Conservation (phyloP, 2,329 filamentous ascomycete species). For the Chrysoporthe deuterocubensis region DNA sequence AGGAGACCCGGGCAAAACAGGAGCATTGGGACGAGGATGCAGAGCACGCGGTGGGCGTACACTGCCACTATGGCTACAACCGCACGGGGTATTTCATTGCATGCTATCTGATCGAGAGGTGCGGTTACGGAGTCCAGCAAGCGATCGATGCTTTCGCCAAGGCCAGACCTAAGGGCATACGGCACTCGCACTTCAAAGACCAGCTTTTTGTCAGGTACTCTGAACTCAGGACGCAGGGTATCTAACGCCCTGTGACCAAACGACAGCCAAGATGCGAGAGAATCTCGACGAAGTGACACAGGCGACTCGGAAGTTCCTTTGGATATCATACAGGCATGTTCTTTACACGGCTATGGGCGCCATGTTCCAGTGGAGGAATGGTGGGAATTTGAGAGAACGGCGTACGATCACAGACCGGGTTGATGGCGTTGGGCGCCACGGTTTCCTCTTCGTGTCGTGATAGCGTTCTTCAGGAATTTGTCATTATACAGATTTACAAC, state of each 20-base stretch:
- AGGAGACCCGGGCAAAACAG: slow-evolving; percentile 49
- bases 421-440: background rate
- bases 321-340: background rate
- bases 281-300: no score
- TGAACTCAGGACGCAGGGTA: slow-evolving; percentile 29
- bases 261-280: background rate
- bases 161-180: slow-evolving; percentile 79
- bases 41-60: slow-evolving; percentile 72
- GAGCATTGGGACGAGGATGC: slow-evolving; percentile 42
- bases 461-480: background rate
- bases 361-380: background rate
- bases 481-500: background rate
- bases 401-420: background rate
- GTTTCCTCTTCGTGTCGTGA: background rate
- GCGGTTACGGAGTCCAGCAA: slow-evolving; percentile 71
- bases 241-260: background rate
- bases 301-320: no score
- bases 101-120: slow-evolving; percentile 85
- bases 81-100: slow-evolving; percentile 90
- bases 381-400: background rate
- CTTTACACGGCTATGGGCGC: background rate
- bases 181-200: slow-evolving; percentile 87
- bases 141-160: slow-evolving; percentile 79
- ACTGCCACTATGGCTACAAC: slow-evolving; percentile 97
- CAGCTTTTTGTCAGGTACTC: slow-evolving; percentile 79